Base-by-base conservation (phyloP, 441 rosid genomes). In the Adansonia rubrostipa region DNA sequence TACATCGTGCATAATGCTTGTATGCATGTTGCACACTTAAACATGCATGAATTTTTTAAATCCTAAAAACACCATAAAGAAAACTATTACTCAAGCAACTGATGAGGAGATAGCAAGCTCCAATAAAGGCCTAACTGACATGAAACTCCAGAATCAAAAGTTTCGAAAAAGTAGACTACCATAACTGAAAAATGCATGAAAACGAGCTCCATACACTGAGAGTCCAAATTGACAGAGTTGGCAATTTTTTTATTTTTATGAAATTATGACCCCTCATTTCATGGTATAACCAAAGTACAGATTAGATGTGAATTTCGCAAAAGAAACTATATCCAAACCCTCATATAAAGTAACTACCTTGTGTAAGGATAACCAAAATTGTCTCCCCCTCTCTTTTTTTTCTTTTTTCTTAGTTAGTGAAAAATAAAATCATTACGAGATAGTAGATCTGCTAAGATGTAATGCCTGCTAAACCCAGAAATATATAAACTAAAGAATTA, bases 311-410 rank as follows among this genome's bases (percentile, higher is more conserved):
- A 86, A 86, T 84, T 77, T 84, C 83, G 88, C 87, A 81, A 48
- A 78, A 84, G 83, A 83, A 87, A 86, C 78, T 77, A 82, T 83
- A 85, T 82, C 82, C 82, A 87, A 85, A 83, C 85, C 89, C 84
- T 86, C 90, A 83, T 77, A 87, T 78, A 87, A 75, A 84, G 82
- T 82, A 81, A 82, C 82, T 83, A 80, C 80, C 80, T 84, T 80
- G 83, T 84, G 88, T 87, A 87, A 87, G 68, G 85, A 87, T 78
- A 84, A 84, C 79, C 86, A 85, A 76, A 84, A 53, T 82, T 77
- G 66, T 84, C 87, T 5, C 10, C 9, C 22, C 47, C 61, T 11
- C 48, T 22, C 8, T 14, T 5, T 5, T 2, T 1, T 4, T 1
- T 33, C 36, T 10, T 4, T 17, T 15, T 24, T 20, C 19, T 50